A percentile compares a stretch with the other conserved stretches of the same genome.
Evolutionary conservation across 2,329 filamentous ascomycete genomes (phyloP).

Genomic region (Neophaeococcomyces mojaviensis): DNA sequence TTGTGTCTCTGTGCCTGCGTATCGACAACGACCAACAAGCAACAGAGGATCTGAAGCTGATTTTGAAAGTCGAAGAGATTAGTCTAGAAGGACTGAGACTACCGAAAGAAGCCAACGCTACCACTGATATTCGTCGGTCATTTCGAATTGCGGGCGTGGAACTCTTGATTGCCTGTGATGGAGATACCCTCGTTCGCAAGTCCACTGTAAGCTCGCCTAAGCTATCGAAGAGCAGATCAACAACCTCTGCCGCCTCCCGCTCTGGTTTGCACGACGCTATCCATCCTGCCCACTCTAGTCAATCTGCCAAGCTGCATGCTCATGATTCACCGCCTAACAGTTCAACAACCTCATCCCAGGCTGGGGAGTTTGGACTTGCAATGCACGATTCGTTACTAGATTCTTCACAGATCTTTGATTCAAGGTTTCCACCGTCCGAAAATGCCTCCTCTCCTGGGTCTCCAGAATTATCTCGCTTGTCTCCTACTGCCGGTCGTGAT

Average conservation of each 20-base stretch:
- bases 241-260: neutral
- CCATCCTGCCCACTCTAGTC: neutral
- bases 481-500: neutral
- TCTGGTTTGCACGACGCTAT: neutral
- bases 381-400: conserved; percentile 7
- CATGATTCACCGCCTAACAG: neutral
- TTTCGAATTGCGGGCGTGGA: conserved; percentile 17
- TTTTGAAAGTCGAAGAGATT: conserved; percentile 15
- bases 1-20: conserved; percentile 45
- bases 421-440: neutral
- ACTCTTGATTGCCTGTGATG: conserved; percentile 17
- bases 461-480: neutral
- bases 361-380: neutral
- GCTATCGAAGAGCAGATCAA: conserved; percentile 12
- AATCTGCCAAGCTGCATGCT: neutral
- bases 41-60: conserved; percentile 16
- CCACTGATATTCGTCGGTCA: conserved; percentile 10
- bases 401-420: conserved; percentile 4
- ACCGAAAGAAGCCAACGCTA: neutral
- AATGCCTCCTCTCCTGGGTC: neutral
- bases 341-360: conserved; percentile 1
- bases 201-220: conserved; percentile 16
- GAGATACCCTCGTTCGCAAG: conserved; percentile 17
- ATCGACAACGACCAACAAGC: conserved; percentile 2
- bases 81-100: conserved; percentile 10